phyloP scores from a whole-genome alignment of 2,329 filamentous ascomycete genomes.

The Ophiostoma piceae region DNA sequence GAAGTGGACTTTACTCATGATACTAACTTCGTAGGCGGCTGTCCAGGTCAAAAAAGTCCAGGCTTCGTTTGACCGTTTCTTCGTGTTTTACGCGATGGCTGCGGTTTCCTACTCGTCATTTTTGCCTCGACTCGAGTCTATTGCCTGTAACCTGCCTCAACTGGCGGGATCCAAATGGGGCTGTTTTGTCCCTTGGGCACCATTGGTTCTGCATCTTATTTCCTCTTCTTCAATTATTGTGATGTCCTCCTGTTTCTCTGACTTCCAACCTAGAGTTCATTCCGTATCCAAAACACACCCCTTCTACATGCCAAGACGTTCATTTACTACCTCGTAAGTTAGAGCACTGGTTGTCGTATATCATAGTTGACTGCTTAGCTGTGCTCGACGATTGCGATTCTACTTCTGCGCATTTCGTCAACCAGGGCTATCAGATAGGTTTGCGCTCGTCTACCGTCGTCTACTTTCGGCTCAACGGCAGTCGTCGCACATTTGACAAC shows the following conservation, averaged over 20 bases:
- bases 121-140: not conserved
- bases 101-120: constrained; percentile 1
- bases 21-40: too few relatives aligned
- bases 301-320: not conserved
- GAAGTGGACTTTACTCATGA: too few relatives aligned
- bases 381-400: not conserved
- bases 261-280: not conserved
- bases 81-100: too few relatives aligned
- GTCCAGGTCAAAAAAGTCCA: too few relatives aligned
- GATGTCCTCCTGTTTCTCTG: not conserved
- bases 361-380: not conserved
- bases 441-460: not conserved
- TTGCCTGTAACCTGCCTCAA: not conserved
- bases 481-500: not conserved
- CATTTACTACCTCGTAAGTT: not conserved
- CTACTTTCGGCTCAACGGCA: not conserved
- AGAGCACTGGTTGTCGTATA: not conserved
- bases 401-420: not conserved
- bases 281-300: not conserved
- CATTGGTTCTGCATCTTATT: not conserved
- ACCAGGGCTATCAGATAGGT: not conserved
- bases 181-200: not conserved
- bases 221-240: not conserved
- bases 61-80: not conserved
- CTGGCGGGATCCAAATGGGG: not conserved